Evolutionary conservation across 768 basidiomycete genomes (phyloP), one percentile per base, ranked within the genome.

Genomic region (Agaricus blazei): DNA sequence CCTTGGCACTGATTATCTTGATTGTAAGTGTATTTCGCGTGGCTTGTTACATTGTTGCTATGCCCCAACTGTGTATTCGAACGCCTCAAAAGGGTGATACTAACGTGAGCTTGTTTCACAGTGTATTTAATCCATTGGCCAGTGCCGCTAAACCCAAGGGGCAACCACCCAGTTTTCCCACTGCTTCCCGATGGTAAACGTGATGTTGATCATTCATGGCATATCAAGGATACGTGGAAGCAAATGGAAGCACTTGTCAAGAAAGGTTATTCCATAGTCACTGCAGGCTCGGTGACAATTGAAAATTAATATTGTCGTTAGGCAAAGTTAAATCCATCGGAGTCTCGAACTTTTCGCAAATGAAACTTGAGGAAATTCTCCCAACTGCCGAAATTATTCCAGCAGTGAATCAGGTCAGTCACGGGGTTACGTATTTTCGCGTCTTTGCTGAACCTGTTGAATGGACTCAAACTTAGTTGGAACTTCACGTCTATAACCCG

Each of bases 1-100:
- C 63, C 82, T 96, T 31, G 90, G 87, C n/a, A 81, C 80, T 31
- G 85, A 91, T 72, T 94, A 94, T 70, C 79, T 95, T 26, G 93
- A 95, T 58, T 73, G 88, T 85, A 63, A 67, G 78, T 73, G 59
- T 19, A 38, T 37, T 43, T 23, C n/a, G 7, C 26, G n/a, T 24
- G 45, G 34, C 63, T 58, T 9, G 44, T 62, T 59, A 29, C 43
- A 15, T 58, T 9, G 44, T 62, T 59, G 42, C 43, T 26, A 52
- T 60, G 63, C 55, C 54, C 26, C 9, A 34, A 50, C 55, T 54
- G 41, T 11, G 11, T 34, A 3, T 34, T 52, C 52, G 42, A 44
- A 48, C 58, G 50, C 14, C 42, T 54, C 52, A 34, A 6, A 34
- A 34, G 34, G 54, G 54, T 59, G 28, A 46, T 53, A 41, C 56